phyloP scores from a whole-genome alignment of 2,329 filamentous ascomycete genomes.

The Colletotrichum theobromicola region DNA sequence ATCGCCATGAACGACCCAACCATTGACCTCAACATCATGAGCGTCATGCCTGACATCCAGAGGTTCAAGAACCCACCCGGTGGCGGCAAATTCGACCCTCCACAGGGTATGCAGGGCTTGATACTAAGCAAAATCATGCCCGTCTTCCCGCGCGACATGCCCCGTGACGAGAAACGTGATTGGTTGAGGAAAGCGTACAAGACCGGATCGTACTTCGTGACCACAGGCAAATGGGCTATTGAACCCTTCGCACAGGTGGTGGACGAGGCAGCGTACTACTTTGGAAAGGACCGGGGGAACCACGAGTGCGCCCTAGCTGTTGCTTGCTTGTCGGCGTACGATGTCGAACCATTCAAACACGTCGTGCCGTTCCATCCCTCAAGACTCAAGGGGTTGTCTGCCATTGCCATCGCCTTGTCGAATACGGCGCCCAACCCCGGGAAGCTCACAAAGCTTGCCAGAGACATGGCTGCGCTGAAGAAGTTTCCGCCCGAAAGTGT shows the following conservation, averaged over 20 bases:
- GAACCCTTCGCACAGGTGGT: constrained; percentile 54
- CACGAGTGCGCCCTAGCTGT: constrained; percentile 50
- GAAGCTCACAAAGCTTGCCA: constrained; percentile 27
- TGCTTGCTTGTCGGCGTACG: constrained; percentile 51
- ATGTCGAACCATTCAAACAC: constrained; percentile 55
- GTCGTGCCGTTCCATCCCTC: constrained; percentile 55
- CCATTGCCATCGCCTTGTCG: constrained; percentile 57
- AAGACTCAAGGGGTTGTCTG: constrained; percentile 56
- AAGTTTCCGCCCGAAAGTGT: not conserved
- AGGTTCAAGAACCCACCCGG: not conserved
- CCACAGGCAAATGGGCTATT: constrained; percentile 49
- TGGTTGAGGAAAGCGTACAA: constrained; percentile 40
- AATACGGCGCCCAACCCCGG: constrained; percentile 49
- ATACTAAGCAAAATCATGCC: not conserved
- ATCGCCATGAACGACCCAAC: constrained; percentile 45
- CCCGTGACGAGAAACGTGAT: constrained; percentile 16
- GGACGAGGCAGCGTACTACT: constrained; percentile 49
- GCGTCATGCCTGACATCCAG: constrained; percentile 46
- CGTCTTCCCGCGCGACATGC: not conserved
- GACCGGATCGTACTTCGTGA: constrained; percentile 40
- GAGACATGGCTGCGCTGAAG: constrained; percentile 27
- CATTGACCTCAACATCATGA: constrained; percentile 49
- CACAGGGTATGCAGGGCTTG: not conserved
- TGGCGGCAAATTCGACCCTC: not conserved
- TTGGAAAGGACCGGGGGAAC: constrained; percentile 42